Evolutionary conservation across 1,284 basidiomycete genomes (phyloP).

Genomic region (Cryptococcus sp.): DNA sequence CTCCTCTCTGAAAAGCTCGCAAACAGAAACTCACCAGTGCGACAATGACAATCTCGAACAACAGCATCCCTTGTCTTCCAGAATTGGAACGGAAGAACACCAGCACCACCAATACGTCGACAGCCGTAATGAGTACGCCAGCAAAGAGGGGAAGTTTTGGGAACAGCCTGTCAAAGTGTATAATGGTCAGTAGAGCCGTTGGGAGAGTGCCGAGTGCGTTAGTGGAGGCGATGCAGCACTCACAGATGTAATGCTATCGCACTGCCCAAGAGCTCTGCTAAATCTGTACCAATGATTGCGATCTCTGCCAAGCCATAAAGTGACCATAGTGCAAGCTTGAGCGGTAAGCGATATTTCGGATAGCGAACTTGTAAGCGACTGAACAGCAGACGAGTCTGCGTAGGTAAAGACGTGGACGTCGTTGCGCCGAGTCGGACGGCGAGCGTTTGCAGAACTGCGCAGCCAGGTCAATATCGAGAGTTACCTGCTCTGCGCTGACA

Average conservation of each 20-base stretch:
- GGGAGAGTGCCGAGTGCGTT: background rate
- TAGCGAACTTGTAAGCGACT: constrained; percentile 68
- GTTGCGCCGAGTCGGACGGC: constrained; percentile 58
- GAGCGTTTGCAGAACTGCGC: constrained; percentile 42
- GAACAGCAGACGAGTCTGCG: constrained; percentile 68
- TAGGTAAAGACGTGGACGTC: constrained; percentile 49
- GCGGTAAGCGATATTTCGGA: constrained; percentile 60
- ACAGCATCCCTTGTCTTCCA: constrained; percentile 53
- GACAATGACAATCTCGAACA: constrained; percentile 75
- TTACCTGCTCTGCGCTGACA: too few species aligned
- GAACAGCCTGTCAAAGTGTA: constrained; percentile 60
- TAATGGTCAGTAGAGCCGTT: background rate
- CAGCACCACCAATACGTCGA: constrained; percentile 71
- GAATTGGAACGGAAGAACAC: constrained; percentile 47
- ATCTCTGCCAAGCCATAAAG: constrained; percentile 65
- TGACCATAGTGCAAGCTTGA: constrained; percentile 52
- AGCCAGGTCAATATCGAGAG: background rate
- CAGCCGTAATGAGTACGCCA: constrained; percentile 77
- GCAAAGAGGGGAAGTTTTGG: constrained; percentile 76
- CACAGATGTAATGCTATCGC: constrained; percentile 74
- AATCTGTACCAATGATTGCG: constrained; percentile 71
- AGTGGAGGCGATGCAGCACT: constrained; percentile 13
- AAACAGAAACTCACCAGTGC: constrained; percentile 55
- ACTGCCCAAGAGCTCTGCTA: constrained; percentile 70
- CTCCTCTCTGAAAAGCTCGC: background rate